phyloP scores from a whole-genome alignment of 75 land plant species.

The Pinus tabuliformis region DNA sequence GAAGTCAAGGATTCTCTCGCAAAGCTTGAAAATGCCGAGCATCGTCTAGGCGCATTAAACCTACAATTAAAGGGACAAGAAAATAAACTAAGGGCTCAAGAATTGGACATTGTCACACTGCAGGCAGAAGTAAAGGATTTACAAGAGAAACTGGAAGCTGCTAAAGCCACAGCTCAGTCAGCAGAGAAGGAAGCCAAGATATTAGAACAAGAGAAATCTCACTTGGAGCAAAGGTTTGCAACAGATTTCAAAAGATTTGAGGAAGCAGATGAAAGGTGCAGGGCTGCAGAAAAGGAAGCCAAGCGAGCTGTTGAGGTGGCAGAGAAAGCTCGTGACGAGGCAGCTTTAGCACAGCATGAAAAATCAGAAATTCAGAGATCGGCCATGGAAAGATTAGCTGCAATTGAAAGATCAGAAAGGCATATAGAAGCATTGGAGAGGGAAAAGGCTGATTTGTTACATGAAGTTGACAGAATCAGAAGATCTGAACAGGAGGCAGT shows the following conservation, averaged over 20 bases:
- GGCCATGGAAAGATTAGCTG: conserved; percentile 79
- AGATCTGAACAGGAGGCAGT: conserved; percentile 60
- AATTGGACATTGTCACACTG: conserved; percentile 45
- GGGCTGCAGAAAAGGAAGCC: conserved; percentile 65
- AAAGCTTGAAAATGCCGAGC: conserved; percentile 71
- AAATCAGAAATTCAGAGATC: conserved; percentile 56
- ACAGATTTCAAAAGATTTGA: conserved; percentile 59
- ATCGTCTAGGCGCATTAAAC: conserved; percentile 41
- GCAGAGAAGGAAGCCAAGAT: conserved; percentile 59
- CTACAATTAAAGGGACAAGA: conserved; percentile 77
- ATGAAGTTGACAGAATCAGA: conserved; percentile 47
- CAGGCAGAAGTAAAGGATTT: conserved; percentile 47
- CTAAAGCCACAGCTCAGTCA: conserved; percentile 51
- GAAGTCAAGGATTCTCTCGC: conserved; percentile 55
- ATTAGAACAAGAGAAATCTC: conserved; percentile 59
- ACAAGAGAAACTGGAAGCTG: conserved; percentile 40
- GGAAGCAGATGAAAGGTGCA: conserved; percentile 62
- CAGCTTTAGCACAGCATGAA: conserved; percentile 57
- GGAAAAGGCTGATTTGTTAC: conserved; percentile 45
- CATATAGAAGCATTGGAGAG: conserved; percentile 62
- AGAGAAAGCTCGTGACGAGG: conserved; percentile 72
- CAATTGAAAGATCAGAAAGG: conserved; percentile 67
- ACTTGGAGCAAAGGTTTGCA: conserved; percentile 55
- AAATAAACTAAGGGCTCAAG: conserved; percentile 42
- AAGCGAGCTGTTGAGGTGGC: conserved; percentile 72